Percentiles rank a stretch among this genome's conserved stretches.
These are phyloP conservation scores for Colletotrichum simmondsii DNA, from an alignment of 2,329 filamentous ascomycete genomes.

Conservation along the genomic window DNA sequence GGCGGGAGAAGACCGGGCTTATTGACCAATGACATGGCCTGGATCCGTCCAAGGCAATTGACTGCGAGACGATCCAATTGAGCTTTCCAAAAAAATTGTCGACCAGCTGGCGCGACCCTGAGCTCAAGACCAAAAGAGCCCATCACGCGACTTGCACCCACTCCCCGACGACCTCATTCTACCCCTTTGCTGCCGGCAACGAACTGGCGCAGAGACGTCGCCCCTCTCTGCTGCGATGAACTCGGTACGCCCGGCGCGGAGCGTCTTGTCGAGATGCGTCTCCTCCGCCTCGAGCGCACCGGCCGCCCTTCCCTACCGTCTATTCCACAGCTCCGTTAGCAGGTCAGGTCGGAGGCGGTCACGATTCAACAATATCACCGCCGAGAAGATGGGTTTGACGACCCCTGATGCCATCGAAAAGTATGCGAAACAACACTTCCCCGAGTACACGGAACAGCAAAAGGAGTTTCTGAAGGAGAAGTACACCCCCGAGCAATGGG, in stretches of 20 bases:
- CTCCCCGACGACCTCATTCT: constrained; percentile 10
- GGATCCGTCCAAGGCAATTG: constrained; percentile 11
- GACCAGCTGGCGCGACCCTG: constrained; percentile 30
- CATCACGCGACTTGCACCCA: constrained; percentile 22
- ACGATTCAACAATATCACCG: constrained; percentile 64
- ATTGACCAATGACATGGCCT: constrained; percentile 22
- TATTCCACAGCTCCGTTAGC: constrained; percentile 64
- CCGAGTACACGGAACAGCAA: constrained; percentile 75
- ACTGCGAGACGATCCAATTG: constrained; percentile 23
- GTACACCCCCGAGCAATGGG: constrained; percentile 85
- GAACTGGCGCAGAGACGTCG: constrained; percentile 32
- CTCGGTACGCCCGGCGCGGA: constrained; percentile 64
- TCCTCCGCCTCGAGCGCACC: constrained; percentile 44
- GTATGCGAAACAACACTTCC: constrained; percentile 61
- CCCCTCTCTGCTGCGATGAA: constrained; percentile 57
- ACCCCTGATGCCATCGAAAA: constrained; percentile 55
- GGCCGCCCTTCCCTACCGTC: constrained; percentile 46
- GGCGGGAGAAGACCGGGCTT: background rate
- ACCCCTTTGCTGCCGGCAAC: constrained; percentile 27
- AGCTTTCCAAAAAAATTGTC: constrained; percentile 37
- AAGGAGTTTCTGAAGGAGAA: constrained; percentile 69
- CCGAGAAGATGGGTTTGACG: constrained; percentile 62
- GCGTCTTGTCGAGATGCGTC: constrained; percentile 63
- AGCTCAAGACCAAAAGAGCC: constrained; percentile 18
- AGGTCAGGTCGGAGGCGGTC: constrained; percentile 54